phyloP scores from a whole-genome alignment of 495 filamentous ascomycete genomes.

The Lasiosphaeris hirsuta region DNA sequence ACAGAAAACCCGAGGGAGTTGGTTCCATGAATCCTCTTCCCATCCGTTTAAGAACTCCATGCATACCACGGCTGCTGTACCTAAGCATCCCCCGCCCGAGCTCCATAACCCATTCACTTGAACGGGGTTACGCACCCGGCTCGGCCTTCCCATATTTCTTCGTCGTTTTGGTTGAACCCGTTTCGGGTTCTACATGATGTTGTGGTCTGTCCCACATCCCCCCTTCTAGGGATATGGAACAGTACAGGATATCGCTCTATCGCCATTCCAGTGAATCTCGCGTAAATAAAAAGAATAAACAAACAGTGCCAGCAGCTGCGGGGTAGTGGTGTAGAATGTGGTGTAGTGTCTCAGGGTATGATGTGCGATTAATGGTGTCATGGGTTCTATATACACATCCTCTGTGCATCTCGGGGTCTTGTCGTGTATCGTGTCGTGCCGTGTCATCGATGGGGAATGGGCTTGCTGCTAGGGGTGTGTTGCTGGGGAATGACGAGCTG shows the following conservation, averaged over 20 bases:
- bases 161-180: conserved; percentile 16
- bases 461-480: conserved; percentile 2
- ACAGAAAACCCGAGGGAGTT: not conserved
- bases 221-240: conserved; percentile 25
- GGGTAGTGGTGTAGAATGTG: conserved; percentile 13
- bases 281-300: conserved; percentile 12
- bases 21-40: conserved; percentile 3
- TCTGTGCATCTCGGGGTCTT: conserved; percentile 29
- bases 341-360: conserved; percentile 27
- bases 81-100: conserved; percentile 8
- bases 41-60: conserved; percentile 16
- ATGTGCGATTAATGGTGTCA: conserved; percentile 23
- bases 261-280: conserved; percentile 20
- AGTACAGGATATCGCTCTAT: conserved; percentile 34
- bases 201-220: conserved; percentile 23
- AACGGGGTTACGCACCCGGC: conserved; percentile 18
- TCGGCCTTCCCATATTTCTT: conserved; percentile 10
- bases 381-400: conserved; percentile 33
- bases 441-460: conserved; percentile 19
- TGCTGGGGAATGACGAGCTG: conserved; percentile 18
- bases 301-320: conserved; percentile 24
- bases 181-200: conserved; percentile 31
- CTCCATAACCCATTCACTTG: conserved; percentile 26
- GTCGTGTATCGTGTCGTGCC: conserved; percentile 27
- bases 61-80: not conserved